Percentiles rank a stretch among this genome's conserved stretches.
These are phyloP conservation scores for Angomonas deanei DNA, from an alignment of 208 protist species.

Conservation along the genomic window DNA sequence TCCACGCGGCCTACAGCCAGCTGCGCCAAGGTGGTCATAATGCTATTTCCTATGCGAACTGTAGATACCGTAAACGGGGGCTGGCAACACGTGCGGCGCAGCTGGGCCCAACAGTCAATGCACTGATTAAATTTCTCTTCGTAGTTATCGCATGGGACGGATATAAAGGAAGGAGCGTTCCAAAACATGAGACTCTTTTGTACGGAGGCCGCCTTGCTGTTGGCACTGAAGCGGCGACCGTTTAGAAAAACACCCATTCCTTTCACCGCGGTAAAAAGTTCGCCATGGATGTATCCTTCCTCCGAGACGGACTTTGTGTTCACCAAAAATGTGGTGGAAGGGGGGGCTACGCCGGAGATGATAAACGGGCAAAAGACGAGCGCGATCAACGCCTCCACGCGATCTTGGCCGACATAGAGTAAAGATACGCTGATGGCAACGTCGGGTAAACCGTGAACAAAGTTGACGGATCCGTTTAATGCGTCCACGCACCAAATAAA, in stretches of 20 bases:
- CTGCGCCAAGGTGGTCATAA: constrained; percentile 37
- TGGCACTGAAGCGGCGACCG: constrained; percentile 33
- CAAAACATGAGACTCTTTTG: constrained; percentile 33
- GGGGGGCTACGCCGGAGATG: not conserved
- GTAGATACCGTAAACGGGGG: constrained; percentile 35
- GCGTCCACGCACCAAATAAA: constrained; percentile 69
- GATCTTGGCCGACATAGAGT: constrained; percentile 15
- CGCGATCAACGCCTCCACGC: constrained; percentile 34
- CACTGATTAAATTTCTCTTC: not conserved
- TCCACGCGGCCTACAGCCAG: constrained; percentile 59
- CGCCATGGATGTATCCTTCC: constrained; percentile 19
- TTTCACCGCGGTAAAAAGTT: constrained; percentile 70
- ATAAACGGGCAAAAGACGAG: constrained; percentile 72
- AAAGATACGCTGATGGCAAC: constrained; percentile 78
- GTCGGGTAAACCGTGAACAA: constrained; percentile 65
- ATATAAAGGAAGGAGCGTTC: constrained; percentile 30
- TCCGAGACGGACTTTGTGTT: not conserved
- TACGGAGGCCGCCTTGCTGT: constrained; percentile 5
- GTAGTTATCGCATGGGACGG: constrained; percentile 15
- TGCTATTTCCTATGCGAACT: constrained; percentile 39
- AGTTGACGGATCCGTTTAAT: constrained; percentile 74
- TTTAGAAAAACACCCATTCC: constrained; percentile 59
- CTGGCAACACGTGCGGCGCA: constrained; percentile 4
- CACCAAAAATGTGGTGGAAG: not conserved
- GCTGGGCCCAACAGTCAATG: constrained; percentile 6